A percentile compares a stretch with the other conserved stretches of the same genome.
phyloP scores from a whole-genome alignment of 768 basidiomycete genomes.

The Lanmaoa rubissima region DNA sequence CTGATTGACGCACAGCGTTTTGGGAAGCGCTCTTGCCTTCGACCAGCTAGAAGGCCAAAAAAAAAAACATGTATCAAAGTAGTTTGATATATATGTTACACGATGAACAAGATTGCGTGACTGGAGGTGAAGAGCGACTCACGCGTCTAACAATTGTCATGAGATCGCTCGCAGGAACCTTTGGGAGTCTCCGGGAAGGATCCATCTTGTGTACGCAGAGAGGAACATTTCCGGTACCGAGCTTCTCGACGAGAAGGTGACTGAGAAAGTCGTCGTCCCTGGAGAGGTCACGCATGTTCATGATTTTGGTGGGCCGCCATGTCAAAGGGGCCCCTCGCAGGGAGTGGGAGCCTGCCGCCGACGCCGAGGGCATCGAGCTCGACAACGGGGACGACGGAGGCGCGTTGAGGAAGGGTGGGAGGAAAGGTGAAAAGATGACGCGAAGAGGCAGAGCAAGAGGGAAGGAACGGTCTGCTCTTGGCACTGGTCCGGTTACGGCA shows the following conservation, averaged over 20 bases:
- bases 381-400: constrained; percentile 23
- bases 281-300: constrained; percentile 89
- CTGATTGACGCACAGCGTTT: constrained; percentile 64
- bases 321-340: constrained; percentile 32
- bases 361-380: constrained; percentile 34
- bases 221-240: constrained; percentile 77
- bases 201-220: constrained; percentile 92
- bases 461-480: constrained; percentile 21
- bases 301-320: constrained; percentile 85
- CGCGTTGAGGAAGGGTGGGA: constrained; percentile 15
- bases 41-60: constrained; percentile 48
- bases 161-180: constrained; percentile 66
- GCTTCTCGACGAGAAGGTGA: constrained; percentile 85
- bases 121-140: constrained; percentile 30
- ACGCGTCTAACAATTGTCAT: constrained; percentile 78
- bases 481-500: constrained; percentile 36
- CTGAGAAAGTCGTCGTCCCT: constrained; percentile 90
- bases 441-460: constrained; percentile 30
- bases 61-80: constrained; percentile 25
- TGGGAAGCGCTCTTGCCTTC: constrained; percentile 51
- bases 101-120: constrained; percentile 24
- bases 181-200: constrained; percentile 69
- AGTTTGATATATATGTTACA: constrained; percentile 10
- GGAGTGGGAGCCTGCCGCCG: constrained; percentile 26
- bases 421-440: constrained; percentile 27